Evolutionary conservation across 441 rosid species (phyloP), one percentile per base, ranked within the genome.

Genomic region (Croton laevigatus): DNA sequence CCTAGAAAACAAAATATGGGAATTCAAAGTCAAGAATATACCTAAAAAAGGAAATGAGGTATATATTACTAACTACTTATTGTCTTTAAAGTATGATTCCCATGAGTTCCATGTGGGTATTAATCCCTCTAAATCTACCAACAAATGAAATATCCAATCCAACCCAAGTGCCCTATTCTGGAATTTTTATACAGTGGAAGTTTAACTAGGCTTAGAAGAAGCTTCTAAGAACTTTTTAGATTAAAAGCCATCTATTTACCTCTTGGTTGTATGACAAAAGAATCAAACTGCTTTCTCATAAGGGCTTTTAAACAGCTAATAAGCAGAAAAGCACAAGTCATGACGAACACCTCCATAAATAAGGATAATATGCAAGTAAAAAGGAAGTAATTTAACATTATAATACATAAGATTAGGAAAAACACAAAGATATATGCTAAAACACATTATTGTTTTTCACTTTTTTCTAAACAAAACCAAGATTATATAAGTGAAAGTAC

Each of bases 21-120:
- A 36, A 53, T 34, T 38, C 32, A 66, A 46, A 46, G 59, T 51
- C 68, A 64, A 32, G 54, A 64, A 53, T 55, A 60, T 60, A 16
- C 59, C 38, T 20, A 27, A 8, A 45, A 59, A 45, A 46, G 48
- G 13, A 52, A 4, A 36, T 20, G 20, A 52, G 38, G 59, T 13
- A 51, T 52, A 34, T 32, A 45, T 27, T 16, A 4, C 19, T 53
- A 8, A 0, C 19, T 11, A 11, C 46, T 51, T 36, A 13, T 6
- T 19, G 23, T n/a, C 14, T 17, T 32, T 4, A 49, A 66, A 53
- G 16, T 37, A 52, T 51, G 23, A 17, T 37, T 51, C 61, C 46
- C 70, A 57, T 23, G 38, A 17, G 12, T 45, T 40, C 52, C 40
- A 44, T 5, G 32, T 2, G 64, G 40, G 16, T 52, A 46, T 16